Evolutionary conservation across 2,329 filamentous ascomycete genomes (phyloP), one percentile per base, ranked within the genome.

Genomic region (Penicillium nordicum): DNA sequence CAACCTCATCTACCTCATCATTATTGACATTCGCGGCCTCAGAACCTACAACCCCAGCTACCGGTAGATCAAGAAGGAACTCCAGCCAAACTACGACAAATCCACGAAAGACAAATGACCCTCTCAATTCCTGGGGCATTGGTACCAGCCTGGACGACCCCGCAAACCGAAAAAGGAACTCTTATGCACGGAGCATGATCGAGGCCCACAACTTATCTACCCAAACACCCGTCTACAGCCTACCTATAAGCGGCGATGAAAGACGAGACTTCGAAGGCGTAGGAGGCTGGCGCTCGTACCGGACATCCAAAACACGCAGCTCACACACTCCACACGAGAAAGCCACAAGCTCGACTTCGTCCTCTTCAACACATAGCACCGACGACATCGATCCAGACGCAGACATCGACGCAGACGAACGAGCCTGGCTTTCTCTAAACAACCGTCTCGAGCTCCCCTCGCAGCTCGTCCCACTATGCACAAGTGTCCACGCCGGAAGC

Each of bases 191-290:
- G 32, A 62, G 51, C 54, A 66, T 66, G 63, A 38, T 57, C 16
- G 58, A 64, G 32, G 64, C 63, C 9, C 64, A 66, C 47, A 25
- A 64, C 34, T 27, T 65, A 23, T 53, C 61, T 7, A 57, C 46
- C 11, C 55, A 62, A 16, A 44, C 55, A 30, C 58, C 44, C 21
- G 50, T 58, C 34, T 43, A 58, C 42, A 58, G 61, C 21, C 67
- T 71, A 5, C 63, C 62, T 18, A 64, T 72, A 41, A 71, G 68
- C 55, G 69, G 68, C 2, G 69, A 74, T 47, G 66, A 67, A 23
- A 64, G 69, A 45, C 71, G 74, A n/a, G 75, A 78, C 58, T 78
- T 77, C 55, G 75, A 78, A 65, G 75, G 75, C 4, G 67, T 77
- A 5, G 75, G 75, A 10, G 75, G 75, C 23, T 77, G 75, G 75